Conservation (phyloP, 2,329 filamentous ascomycete genomes). For the Fusarium phyllophilum region DNA sequence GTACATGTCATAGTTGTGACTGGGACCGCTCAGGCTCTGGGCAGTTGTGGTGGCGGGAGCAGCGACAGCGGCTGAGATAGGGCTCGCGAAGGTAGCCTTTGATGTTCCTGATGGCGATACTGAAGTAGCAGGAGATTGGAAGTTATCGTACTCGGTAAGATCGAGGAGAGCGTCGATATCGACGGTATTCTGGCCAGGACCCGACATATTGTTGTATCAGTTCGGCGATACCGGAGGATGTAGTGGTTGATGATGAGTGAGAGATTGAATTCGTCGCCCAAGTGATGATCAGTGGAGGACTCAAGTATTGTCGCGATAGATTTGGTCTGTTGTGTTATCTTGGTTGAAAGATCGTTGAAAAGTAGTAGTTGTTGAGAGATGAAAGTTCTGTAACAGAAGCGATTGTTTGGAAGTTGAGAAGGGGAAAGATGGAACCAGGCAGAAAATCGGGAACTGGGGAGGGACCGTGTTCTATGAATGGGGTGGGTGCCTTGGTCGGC, state of each 20-base stretch:
- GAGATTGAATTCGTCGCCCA: slow-evolving; percentile 12
- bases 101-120: slow-evolving; percentile 64
- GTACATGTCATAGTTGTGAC: slow-evolving; percentile 94
- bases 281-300: background rate
- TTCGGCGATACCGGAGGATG: slow-evolving; percentile 23
- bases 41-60: slow-evolving; percentile 67
- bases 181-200: slow-evolving; percentile 57
- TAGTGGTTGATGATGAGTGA: slow-evolving; percentile 2
- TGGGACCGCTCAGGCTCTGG: slow-evolving; percentile 78
- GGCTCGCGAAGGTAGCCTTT: slow-evolving; percentile 64
- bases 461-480: slow-evolving; percentile 48
- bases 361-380: slow-evolving; percentile 23
- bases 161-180: slow-evolving; percentile 69
- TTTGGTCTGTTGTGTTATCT: background rate
- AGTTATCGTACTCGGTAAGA: slow-evolving; percentile 71
- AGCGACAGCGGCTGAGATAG: slow-evolving; percentile 62
- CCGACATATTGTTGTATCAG: slow-evolving; percentile 49
- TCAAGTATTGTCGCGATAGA: background rate
- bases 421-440: slow-evolving; percentile 40
- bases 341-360: slow-evolving; percentile 2
- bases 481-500: slow-evolving; percentile 44
- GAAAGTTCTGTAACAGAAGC: slow-evolving; percentile 25
- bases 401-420: slow-evolving; percentile 37
- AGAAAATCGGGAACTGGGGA: slow-evolving; percentile 44
- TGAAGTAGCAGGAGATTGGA: slow-evolving; percentile 64